These are phyloP conservation scores for Lactarius sanguifluus DNA, from an alignment of 768 basidiomycete species.

Conservation along the genomic window DNA sequence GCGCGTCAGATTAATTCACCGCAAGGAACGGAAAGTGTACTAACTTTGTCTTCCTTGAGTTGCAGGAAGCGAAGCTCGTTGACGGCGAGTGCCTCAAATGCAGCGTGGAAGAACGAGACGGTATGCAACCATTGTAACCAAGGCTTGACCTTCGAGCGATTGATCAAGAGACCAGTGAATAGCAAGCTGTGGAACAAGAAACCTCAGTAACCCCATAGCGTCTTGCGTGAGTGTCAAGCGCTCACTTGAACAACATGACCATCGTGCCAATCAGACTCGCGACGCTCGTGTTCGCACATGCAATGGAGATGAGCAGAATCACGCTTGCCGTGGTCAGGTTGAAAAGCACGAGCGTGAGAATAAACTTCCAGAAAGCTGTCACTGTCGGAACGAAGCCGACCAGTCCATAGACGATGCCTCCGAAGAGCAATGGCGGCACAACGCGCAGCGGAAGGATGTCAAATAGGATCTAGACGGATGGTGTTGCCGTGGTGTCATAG, in stretches of 20 bases:
- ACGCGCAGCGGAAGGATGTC: slow-evolving; percentile 94
- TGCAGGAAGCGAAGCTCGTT: slow-evolving; percentile 95
- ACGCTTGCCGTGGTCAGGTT: slow-evolving; percentile 95
- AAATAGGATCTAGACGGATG: slow-evolving; percentile 70
- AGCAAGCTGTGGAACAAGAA: slow-evolving; percentile 57
- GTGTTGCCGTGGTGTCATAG: background rate
- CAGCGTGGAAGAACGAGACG: slow-evolving; percentile 97
- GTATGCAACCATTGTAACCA: slow-evolving; percentile 85
- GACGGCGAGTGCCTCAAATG: slow-evolving; percentile 95
- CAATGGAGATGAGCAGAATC: slow-evolving; percentile 86
- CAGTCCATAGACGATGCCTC: slow-evolving; percentile 92
- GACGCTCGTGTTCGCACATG: slow-evolving; percentile 81
- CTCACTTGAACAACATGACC: slow-evolving; percentile 98
- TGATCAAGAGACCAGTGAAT: slow-evolving; percentile 95
- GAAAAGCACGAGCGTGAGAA: slow-evolving; percentile 93
- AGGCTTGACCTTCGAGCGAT: slow-evolving; percentile 77
- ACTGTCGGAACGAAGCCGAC: slow-evolving; percentile 94
- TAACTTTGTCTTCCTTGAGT: slow-evolving; percentile 84
- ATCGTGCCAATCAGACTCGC: slow-evolving; percentile 93
- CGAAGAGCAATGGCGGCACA: slow-evolving; percentile 93
- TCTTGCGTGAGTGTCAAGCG: slow-evolving; percentile 25
- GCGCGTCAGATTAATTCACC: slow-evolving; percentile 2
- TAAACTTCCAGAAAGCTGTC: slow-evolving; percentile 95
- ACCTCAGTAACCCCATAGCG: slow-evolving; percentile 6
- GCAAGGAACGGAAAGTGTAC: slow-evolving; percentile 31